These are phyloP conservation scores for Candida nitratophila DNA, from an alignment of 805 yeast species.

Conservation along the genomic window DNA sequence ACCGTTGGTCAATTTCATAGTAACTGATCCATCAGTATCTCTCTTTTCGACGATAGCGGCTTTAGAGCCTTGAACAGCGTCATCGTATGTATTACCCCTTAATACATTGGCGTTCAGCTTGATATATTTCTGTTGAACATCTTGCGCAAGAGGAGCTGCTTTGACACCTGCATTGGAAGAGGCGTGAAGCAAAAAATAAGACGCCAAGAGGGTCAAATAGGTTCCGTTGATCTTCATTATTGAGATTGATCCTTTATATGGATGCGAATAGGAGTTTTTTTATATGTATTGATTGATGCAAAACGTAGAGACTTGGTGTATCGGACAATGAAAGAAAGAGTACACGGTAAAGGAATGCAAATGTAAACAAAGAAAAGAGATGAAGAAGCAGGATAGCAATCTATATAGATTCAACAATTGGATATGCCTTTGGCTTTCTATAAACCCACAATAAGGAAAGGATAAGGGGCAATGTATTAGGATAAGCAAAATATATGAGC, in stretches of 20 bases:
- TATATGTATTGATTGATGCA: too few relatives aligned
- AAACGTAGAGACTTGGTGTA: too few relatives aligned
- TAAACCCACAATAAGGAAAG: too few relatives aligned
- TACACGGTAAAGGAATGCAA: too few relatives aligned
- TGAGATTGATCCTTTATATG: not conserved
- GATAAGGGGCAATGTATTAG: too few relatives aligned
- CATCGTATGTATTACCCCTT: conserved; percentile 11
- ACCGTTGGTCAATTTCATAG: conserved; percentile 30
- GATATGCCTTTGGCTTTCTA: too few relatives aligned
- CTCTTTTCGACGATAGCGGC: conserved; percentile 19
- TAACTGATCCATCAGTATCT: conserved; percentile 17
- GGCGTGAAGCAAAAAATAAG: not conserved
- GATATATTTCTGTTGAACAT: not conserved
- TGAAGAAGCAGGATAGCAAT: too few relatives aligned
- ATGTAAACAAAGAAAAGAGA: too few relatives aligned
- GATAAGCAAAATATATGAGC: too few relatives aligned
- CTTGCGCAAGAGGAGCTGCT: not conserved
- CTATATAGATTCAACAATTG: too few relatives aligned
- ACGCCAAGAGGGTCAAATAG: not conserved
- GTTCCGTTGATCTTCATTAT: not conserved
- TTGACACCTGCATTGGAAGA: not conserved
- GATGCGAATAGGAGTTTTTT: too few relatives aligned
- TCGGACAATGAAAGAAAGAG: too few relatives aligned
- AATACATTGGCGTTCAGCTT: conserved; percentile 14
- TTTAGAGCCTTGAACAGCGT: conserved; percentile 8